These are phyloP conservation scores for Penicillium polonicum DNA, from an alignment of 2,329 filamentous ascomycete genomes.

Conservation along the genomic window DNA sequence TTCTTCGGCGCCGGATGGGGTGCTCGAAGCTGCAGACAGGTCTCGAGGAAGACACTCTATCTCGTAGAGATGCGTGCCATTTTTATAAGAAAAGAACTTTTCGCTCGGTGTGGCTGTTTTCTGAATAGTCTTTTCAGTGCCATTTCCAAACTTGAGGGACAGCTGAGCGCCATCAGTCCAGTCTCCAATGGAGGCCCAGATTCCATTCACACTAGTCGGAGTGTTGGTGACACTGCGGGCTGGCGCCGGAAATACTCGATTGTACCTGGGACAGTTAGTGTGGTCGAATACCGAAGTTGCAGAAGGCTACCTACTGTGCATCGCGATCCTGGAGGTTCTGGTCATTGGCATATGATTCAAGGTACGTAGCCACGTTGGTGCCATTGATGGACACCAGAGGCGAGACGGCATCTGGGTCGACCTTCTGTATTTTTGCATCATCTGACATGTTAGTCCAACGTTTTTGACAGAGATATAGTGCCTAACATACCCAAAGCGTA, in stretches of 20 bases:
- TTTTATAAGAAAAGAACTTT: conserved; percentile 21
- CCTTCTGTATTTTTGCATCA: conserved; percentile 17
- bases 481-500: conserved; percentile 38
- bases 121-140: conserved; percentile 18
- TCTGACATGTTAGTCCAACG: conserved; percentile 7
- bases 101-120: conserved; percentile 21
- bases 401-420: conserved; percentile 41
- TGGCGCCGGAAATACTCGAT: conserved; percentile 24
- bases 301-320: conserved; percentile 47
- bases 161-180: conserved; percentile 24
- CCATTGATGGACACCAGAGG: conserved; percentile 58
- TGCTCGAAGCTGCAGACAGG: conserved; percentile 9
- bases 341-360: conserved; percentile 47
- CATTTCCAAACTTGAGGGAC: conserved; percentile 22
- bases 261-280: conserved; percentile 20
- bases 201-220: conserved; percentile 15
- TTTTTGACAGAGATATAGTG: not conserved
- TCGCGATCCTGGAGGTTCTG: conserved; percentile 57
- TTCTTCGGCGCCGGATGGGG: conserved; percentile 17
- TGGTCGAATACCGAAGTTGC: not conserved
- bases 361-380: conserved; percentile 49
- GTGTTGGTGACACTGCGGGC: conserved; percentile 24
- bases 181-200: conserved; percentile 20
- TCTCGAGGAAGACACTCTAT: conserved; percentile 22
- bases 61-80: conserved; percentile 21